A percentile compares a stretch with the other conserved stretches of the same genome.
phyloP scores from a whole-genome alignment of 192 early-diverging fungal species.

The Coemansia sp. region DNA sequence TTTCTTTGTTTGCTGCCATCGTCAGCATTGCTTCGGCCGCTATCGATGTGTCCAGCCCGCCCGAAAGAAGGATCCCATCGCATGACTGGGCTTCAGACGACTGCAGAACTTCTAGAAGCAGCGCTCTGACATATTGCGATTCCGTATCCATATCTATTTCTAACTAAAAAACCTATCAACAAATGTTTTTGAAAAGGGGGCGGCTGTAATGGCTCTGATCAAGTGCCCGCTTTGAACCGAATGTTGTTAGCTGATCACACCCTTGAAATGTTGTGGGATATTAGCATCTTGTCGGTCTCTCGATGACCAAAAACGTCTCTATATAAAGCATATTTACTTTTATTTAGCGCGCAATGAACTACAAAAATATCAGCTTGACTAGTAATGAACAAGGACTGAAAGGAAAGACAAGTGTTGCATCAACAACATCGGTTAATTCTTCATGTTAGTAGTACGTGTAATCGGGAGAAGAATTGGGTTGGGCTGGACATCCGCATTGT shows the following conservation, averaged over 20 bases:
- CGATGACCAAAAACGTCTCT: background rate
- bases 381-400: background rate
- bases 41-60: conserved; percentile 74
- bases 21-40: conserved; percentile 51
- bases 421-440: conserved; percentile 1
- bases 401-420: background rate
- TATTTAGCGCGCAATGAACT: background rate
- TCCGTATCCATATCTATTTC: conserved; percentile 8
- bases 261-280: too few species aligned
- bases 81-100: conserved; percentile 19
- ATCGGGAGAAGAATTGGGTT: conserved; percentile 49
- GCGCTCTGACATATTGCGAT: background rate
- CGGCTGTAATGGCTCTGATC: too few species aligned
- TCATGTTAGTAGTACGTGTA: conserved; percentile 13
- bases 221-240: too few species aligned
- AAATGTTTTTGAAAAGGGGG: too few species aligned
- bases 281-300: too few species aligned
- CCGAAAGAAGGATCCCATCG: conserved; percentile 51
- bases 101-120: conserved; percentile 6
- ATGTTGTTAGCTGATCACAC: too few species aligned
- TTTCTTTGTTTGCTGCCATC: conserved; percentile 1
- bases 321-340: background rate
- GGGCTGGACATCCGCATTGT: conserved; percentile 21
- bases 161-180: too few species aligned
- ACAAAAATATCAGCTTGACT: background rate